Conservation (phyloP, 2,329 filamentous ascomycete genomes). For the Arthrocladium fulminans region DNA sequence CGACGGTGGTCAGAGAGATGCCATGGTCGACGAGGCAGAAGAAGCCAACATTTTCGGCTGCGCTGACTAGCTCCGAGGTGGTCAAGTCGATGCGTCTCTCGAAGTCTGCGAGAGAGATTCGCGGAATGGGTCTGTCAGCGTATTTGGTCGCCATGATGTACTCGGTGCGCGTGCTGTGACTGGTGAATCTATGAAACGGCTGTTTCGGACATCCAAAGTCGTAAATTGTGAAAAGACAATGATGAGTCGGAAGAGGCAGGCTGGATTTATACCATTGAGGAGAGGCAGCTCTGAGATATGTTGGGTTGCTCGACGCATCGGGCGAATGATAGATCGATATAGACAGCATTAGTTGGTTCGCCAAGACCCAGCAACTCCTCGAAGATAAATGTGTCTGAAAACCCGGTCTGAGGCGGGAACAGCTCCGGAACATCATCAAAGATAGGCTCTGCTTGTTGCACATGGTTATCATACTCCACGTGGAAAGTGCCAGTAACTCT, state of each 20-base stretch:
- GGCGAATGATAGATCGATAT: background rate
- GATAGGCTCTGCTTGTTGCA: conserved; percentile 9
- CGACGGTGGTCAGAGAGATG: conserved; percentile 42
- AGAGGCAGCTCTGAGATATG: too few relatives aligned
- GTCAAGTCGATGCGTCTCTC: conserved; percentile 45
- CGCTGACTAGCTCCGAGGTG: conserved; percentile 42
- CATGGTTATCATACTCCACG: background rate
- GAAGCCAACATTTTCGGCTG: conserved; percentile 53
- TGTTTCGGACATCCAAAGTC: too few relatives aligned
- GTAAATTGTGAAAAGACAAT: conserved; percentile 10
- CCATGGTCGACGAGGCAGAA: conserved; percentile 50
- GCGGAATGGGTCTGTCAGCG: conserved; percentile 37
- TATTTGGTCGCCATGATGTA: conserved; percentile 30
- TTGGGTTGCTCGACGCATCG: background rate
- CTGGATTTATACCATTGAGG: background rate
- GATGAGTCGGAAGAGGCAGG: too few relatives aligned
- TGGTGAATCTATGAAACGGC: too few relatives aligned
- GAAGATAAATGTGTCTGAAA: conserved; percentile 22
- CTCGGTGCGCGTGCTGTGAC: too few relatives aligned
- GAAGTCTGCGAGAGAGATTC: conserved; percentile 49
- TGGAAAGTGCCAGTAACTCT: too few relatives aligned
- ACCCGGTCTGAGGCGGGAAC: conserved; percentile 19
- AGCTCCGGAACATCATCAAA: conserved; percentile 19
- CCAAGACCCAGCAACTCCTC: conserved; percentile 18
- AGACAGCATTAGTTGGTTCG: conserved; percentile 9